Percentiles rank a stretch among this genome's conserved stretches.
phyloP scores from a whole-genome alignment of 768 basidiomycete genomes.

The Lactarius akahatsu region DNA sequence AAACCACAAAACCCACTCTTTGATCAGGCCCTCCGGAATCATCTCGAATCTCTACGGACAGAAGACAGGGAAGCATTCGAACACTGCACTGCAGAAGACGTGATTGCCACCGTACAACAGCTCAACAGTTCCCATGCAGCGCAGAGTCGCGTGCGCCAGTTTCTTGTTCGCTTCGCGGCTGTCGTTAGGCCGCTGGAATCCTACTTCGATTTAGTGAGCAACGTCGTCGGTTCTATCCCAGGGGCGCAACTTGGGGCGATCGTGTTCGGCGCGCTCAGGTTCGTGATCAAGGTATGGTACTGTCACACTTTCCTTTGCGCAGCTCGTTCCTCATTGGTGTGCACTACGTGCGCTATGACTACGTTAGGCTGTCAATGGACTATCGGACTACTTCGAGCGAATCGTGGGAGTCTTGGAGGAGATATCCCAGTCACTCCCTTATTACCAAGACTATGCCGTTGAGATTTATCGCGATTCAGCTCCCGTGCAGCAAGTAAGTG shows the following conservation, averaged over 20 bases:
- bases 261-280: slow-evolving; percentile 17
- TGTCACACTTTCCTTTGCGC: background rate
- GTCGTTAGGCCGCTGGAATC: slow-evolving; percentile 11
- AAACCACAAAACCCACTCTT: slow-evolving; percentile 4
- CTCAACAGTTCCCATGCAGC: background rate
- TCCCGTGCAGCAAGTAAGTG: slow-evolving; percentile 7
- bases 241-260: slow-evolving; percentile 8
- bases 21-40: slow-evolving; percentile 15
- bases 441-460: slow-evolving; percentile 15
- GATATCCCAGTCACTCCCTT: slow-evolving; percentile 10
- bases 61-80: slow-evolving; percentile 7
- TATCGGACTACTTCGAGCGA: slow-evolving; percentile 13
- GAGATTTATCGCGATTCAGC: slow-evolving; percentile 7
- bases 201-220: slow-evolving; percentile 12
- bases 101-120: background rate
- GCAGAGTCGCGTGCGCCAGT: slow-evolving; percentile 4
- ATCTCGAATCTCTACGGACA: slow-evolving; percentile 7
- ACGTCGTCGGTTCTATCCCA: background rate
- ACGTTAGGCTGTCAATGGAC: background rate
- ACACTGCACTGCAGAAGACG: slow-evolving; percentile 1
- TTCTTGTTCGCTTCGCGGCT: background rate
- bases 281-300: slow-evolving; percentile 1
- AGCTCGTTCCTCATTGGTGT: background rate
- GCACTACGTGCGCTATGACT: background rate
- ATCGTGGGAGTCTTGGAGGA: slow-evolving; percentile 13